Base-by-base conservation (phyloP, 805 yeast species). In the Candida arabinofermentans region DNA sequence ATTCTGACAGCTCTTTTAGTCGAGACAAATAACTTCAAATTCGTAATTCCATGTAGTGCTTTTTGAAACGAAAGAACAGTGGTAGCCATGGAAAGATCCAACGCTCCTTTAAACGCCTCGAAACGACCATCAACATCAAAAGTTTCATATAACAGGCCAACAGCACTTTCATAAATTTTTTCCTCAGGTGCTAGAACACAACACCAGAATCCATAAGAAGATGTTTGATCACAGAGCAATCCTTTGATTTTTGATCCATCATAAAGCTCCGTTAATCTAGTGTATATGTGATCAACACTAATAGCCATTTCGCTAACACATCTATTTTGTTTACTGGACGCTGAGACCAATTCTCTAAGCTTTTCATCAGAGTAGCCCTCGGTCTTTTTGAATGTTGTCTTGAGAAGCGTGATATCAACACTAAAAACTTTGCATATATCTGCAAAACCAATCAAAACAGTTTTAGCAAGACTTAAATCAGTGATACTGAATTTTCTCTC, bases 61-160 rank as follows among this genome's bases (percentile, higher is more conserved):
- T 78, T 65, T 12, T 36, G 37, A 13, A 54, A 46, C 0, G 88
- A 77, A 3, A 50, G 50, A 5, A 88, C 51, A 8, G 81, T 72
- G 7, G 64, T 56, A 2, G 62, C 54, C 12, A 81, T 56, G 41
- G 75, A 69, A 8, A 64, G 55, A 8, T 61, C 59, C 21, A 89
- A 62, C 27, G 81, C 56, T 4, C 71, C 72, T 36, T 70, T 75
- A n/a, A 86, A 69, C 27, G 89, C 87, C 59, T 86, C 95, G 27
- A 77, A 64, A 53, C 96, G 74, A 14, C 90, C 96, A 41, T 78
- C 81, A 12, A 81, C 86, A 58, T 88, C 95, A 59, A 77, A 84
- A 0, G 86, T 77, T 49, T 86, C 91, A 53, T 84, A 83, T 3
- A 89, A 58, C 17, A 87, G 70, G 47, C 83, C 83, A 5, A 85